These are phyloP conservation scores for Thermothielavioides terrestris DNA, from an alignment of 495 filamentous ascomycete species.

Conservation along the genomic window DNA sequence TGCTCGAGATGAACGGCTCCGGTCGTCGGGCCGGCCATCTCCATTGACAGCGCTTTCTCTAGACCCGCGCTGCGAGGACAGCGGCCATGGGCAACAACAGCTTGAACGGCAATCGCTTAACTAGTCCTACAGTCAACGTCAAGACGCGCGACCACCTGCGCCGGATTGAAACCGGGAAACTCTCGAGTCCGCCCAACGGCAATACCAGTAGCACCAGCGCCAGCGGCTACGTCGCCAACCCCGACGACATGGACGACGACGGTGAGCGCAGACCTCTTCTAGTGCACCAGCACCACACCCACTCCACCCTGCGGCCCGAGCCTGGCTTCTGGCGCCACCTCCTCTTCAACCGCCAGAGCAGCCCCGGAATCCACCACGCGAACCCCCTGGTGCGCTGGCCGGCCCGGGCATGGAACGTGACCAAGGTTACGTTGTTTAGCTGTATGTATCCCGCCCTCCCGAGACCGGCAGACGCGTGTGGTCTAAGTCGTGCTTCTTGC, in stretches of 20 bases:
- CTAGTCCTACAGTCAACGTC: conserved; percentile 12
- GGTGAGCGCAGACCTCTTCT: conserved; percentile 8
- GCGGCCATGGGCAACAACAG: conserved; percentile 6
- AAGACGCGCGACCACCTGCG: conserved; percentile 11
- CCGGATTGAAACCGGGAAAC: conserved; percentile 8
- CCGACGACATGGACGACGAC: conserved; percentile 1
- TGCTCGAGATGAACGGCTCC: conserved; percentile 5
- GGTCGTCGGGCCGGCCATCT: not conserved
- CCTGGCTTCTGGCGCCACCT: conserved; percentile 26
- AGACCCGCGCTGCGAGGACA: not conserved
- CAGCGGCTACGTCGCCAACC: not conserved
- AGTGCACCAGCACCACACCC: not conserved
- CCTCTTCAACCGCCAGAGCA: conserved; percentile 36
- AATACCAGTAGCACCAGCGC: conserved; percentile 1
- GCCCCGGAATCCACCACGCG: conserved; percentile 39
- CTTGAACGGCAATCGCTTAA: conserved; percentile 3
- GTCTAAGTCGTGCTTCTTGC: conserved; percentile 3
- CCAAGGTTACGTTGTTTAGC: conserved; percentile 46
- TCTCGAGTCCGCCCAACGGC: not conserved
- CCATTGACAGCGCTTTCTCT: not conserved
- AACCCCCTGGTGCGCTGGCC: conserved; percentile 52
- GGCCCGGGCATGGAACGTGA: conserved; percentile 40
- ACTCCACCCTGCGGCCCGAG: not conserved
- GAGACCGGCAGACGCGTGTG: not conserved
- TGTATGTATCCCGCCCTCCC: conserved; percentile 30